Conservation (phyloP, 768 basidiomycete genomes). For the Boletus sp. region DNA sequence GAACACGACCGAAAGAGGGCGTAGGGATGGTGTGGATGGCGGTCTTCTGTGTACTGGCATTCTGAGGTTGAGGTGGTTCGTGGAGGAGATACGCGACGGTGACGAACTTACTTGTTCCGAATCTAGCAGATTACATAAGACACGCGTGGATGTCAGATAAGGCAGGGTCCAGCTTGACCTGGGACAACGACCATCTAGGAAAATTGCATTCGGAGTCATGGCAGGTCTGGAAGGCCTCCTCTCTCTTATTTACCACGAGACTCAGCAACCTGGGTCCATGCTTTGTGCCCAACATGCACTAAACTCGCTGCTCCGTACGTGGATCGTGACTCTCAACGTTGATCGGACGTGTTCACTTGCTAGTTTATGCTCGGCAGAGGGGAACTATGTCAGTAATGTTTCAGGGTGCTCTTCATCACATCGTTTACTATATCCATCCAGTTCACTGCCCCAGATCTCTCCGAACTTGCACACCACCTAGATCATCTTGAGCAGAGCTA, state of each 20-base stretch:
- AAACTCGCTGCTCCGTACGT: constrained; percentile 70
- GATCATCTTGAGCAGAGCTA: constrained; percentile 65
- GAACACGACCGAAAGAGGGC: constrained; percentile 12
- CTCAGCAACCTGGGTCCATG: constrained; percentile 74
- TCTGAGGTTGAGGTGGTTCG: constrained; percentile 2
- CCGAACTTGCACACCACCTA: constrained; percentile 64
- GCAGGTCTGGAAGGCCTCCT: constrained; percentile 53
- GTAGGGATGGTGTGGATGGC: not conserved
- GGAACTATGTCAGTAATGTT: constrained; percentile 43
- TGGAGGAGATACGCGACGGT: not conserved
- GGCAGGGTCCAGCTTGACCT: constrained; percentile 11
- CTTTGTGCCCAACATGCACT: constrained; percentile 87
- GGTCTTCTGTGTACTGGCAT: constrained; percentile 22
- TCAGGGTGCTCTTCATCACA: not conserved
- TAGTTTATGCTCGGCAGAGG: constrained; percentile 33
- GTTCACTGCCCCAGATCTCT: constrained; percentile 80
- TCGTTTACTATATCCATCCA: constrained; percentile 30
- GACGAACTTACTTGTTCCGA: constrained; percentile 3
- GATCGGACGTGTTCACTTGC: constrained; percentile 37
- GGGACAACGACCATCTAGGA: constrained; percentile 13
- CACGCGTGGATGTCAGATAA: constrained; percentile 29
- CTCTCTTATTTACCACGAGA: constrained; percentile 71
- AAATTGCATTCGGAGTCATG: constrained; percentile 37
- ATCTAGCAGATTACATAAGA: constrained; percentile 25
- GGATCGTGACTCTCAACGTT: constrained; percentile 32